Conservation (phyloP, 108 stramenopile genomes). For the Nitzschia sp. region DNA sequence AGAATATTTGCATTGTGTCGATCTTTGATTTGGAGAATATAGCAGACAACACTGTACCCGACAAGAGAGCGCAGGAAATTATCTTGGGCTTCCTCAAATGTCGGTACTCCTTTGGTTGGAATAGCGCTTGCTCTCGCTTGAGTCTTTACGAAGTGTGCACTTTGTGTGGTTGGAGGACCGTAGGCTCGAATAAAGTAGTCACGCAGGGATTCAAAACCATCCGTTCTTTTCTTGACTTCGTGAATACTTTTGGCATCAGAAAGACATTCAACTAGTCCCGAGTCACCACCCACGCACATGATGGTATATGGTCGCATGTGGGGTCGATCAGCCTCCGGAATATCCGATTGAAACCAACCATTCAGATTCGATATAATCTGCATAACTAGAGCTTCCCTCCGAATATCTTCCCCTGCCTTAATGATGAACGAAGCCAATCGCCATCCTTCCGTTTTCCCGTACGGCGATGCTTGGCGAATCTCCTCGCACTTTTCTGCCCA, state of each 20-base stretch:
- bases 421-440: constrained; percentile 82
- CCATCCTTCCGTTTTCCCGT: constrained; percentile 79
- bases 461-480: constrained; percentile 73
- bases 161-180: constrained; percentile 42
- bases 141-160: neutral
- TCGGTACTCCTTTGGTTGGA: constrained; percentile 17
- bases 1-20: constrained; percentile 98
- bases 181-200: constrained; percentile 82
- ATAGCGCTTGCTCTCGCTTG: neutral
- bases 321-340: constrained; percentile 70
- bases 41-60: constrained; percentile 92
- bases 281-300: constrained; percentile 88
- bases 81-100: constrained; percentile 83
- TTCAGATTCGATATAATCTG: constrained; percentile 77
- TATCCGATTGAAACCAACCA: constrained; percentile 76
- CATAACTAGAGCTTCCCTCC: constrained; percentile 88
- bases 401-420: constrained; percentile 91
- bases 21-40: constrained; percentile 96
- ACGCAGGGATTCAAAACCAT: constrained; percentile 68
- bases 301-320: constrained; percentile 85
- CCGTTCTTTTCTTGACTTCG: constrained; percentile 84
- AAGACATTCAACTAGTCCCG: constrained; percentile 85
- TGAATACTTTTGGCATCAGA: constrained; percentile 84
- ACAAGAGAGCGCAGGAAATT: constrained; percentile 89
- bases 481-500: constrained; percentile 74